Evolutionary conservation across 768 basidiomycete species (phyloP), one percentile per base, ranked within the genome.

Genomic region (Lactarius tabidus): DNA sequence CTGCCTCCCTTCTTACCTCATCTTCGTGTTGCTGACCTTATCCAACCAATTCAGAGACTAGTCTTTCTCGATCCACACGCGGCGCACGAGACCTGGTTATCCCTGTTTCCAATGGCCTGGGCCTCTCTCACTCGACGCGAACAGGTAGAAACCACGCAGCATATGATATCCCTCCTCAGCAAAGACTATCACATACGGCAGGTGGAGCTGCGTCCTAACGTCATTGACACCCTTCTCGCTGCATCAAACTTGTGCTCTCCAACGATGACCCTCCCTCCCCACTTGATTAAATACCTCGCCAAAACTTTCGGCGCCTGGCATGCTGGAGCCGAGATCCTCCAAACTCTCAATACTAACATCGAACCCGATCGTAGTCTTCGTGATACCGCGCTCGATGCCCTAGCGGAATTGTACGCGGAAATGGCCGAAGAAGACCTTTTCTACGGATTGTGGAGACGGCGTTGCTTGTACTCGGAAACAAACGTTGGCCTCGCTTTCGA

Each of bases 251-350:
- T 88, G n/a, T 97, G 95, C 74, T 84, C 81, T 9, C 93, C 95
- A 6, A 84, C 90, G 0, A 89, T 97, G 82, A 86, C 85, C 35
- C 81, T 99, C 2, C 97, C 97, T 9, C 95, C 97, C 14, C 91
- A 96, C 71, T 85, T 99, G 39, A 83, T 98, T 70, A 98, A 98
- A 74, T 99, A 95, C 74, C 86, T 98, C 38, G 93, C 92, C 20
- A 97, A 98, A 77, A 93, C 93, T 0, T 99, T 91, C 75, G 89
- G 93, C 43, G 91, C 92, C n/a, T 98, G 96, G 95, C 91, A 97
- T 74, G 84, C 89, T 56, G 86, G 87, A 4, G 77, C 96, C 63
- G 95, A 98, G 74, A 85, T 96, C 36, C 83, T 99, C 4, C 87
- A 88, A 68, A 79, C 82, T 33, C 88, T 95, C 66, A 91, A 94